Base-by-base conservation (phyloP, 257 asterid genomes). In the Forsythia suspensa region DNA sequence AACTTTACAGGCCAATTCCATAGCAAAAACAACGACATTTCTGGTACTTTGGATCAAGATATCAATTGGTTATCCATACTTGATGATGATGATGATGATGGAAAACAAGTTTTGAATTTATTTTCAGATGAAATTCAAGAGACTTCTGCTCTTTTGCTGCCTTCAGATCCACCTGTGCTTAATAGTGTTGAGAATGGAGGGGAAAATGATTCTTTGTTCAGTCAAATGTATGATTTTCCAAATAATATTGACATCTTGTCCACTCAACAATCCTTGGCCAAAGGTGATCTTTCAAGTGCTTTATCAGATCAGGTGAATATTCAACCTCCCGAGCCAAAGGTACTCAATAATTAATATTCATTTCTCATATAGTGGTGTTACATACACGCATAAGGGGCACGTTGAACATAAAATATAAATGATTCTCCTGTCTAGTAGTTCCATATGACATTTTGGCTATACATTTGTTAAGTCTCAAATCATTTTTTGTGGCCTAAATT, bases 201-300 rank as follows among this genome's bases (percentile, higher is more conserved):
- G 38, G 68, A 37, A 7, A 73, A 73, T 16, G 77, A 74, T 42
- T 41, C 67, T 16, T 18, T 11, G 55, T 41, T 55, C 34, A 37
- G 37, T 36, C 79, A 83, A 7, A 8, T 77, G 11, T 75, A 80
- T 51, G 81, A 82, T 78, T 5, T 80, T 11, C 20, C 81, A 3
- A 85, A 76, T 12, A 85, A 76, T 12, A 75, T 83, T 9, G 81
- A 76, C 6, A 2, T 67, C 61, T 40, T 80, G 66, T 72, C 81
- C 11, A 42, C 41, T 63, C 82, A 20, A 43, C 76, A 41, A 4
- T 51, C 39, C 18, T 13, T 65, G 20, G 75, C 46, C 6, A 69
- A 44, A 9, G 42, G 44, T 65, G 75, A 39, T 77, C 41, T 82
- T n/a, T 79, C 74, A 20, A 71, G 42, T 52, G 43, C 73, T 78